phyloP scores from a whole-genome alignment of 441 rosid species.

The Adansonia rubrostipa region DNA sequence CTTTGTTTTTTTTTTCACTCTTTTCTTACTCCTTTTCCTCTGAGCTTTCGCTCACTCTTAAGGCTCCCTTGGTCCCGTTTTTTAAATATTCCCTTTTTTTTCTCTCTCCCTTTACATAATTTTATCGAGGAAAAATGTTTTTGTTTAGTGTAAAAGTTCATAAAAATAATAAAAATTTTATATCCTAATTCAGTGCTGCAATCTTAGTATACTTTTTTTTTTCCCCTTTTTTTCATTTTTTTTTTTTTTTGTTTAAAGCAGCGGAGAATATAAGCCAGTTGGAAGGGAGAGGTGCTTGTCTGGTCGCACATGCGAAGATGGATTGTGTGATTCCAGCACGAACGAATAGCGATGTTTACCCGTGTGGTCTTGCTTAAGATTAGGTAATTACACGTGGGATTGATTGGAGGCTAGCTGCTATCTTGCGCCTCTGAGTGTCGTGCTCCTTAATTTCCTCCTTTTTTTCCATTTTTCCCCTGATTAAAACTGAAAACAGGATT shows the following conservation, averaged over 20 bases:
- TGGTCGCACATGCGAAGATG: conserved; percentile 27
- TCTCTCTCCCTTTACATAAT: not conserved
- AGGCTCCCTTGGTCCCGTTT: conserved; percentile 17
- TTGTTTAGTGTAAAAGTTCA: not conserved
- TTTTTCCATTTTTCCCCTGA: not conserved
- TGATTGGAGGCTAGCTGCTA: not conserved
- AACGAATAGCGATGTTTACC: not conserved
- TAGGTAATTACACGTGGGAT: conserved; percentile 16
- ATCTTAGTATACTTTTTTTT: not conserved
- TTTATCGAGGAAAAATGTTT: conserved; percentile 1
- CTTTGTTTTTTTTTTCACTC: not conserved
- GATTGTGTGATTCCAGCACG: not conserved
- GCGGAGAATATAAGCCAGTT: conserved; percentile 33
- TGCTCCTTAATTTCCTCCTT: not conserved
- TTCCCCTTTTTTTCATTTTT: not conserved
- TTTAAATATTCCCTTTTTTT: not conserved
- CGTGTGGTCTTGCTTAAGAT: not conserved
- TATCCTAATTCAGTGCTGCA: not conserved
- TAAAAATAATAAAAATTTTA: not conserved
- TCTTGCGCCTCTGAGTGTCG: not conserved
- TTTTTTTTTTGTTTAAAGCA: conserved; percentile 15
- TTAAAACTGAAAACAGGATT: not conserved
- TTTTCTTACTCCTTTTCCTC: conserved; percentile 22
- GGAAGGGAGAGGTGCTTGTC: conserved; percentile 11
- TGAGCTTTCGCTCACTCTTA: conserved; percentile 31